These are phyloP conservation scores for Solanum sitiens DNA, from an alignment of 257 asterid genomes.

Conservation along the genomic window DNA sequence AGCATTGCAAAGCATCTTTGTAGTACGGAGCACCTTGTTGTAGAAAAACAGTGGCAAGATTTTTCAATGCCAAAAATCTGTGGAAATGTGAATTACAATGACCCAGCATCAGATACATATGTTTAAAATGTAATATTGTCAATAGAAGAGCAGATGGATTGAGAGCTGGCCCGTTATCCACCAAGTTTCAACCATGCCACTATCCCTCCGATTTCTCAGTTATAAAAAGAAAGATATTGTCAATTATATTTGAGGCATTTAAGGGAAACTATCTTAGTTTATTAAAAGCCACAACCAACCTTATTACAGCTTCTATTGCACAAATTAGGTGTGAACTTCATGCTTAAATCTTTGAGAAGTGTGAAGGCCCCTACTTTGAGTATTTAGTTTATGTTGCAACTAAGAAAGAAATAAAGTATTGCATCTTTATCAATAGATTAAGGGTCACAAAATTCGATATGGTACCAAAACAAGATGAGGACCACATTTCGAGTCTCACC, in stretches of 20 bases:
- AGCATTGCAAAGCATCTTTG: constrained; percentile 82
- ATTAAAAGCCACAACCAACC: neutral
- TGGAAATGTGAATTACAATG: constrained; percentile 13
- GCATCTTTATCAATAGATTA: neutral
- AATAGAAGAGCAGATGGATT: neutral
- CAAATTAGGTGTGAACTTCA: neutral
- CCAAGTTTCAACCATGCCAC: neutral
- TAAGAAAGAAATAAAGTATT: neutral
- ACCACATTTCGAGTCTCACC: neutral
- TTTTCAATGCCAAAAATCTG: constrained; percentile 92
- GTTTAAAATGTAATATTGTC: neutral
- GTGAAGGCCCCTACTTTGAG: neutral
- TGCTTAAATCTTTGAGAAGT: neutral
- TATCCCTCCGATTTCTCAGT: neutral
- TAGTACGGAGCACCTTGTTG: constrained; percentile 59
- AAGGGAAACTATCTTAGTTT: neutral
- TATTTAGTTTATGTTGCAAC: neutral
- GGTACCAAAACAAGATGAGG: neutral
- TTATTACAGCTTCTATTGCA: neutral
- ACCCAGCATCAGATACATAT: neutral
- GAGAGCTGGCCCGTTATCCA: neutral
- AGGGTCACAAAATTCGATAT: neutral
- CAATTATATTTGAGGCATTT: neutral
- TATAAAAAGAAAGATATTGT: neutral
- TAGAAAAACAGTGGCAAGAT: constrained; percentile 82